These are phyloP conservation scores for Prunus fruticosa DNA, from an alignment of 306 rosid genomes.

Conservation along the genomic window DNA sequence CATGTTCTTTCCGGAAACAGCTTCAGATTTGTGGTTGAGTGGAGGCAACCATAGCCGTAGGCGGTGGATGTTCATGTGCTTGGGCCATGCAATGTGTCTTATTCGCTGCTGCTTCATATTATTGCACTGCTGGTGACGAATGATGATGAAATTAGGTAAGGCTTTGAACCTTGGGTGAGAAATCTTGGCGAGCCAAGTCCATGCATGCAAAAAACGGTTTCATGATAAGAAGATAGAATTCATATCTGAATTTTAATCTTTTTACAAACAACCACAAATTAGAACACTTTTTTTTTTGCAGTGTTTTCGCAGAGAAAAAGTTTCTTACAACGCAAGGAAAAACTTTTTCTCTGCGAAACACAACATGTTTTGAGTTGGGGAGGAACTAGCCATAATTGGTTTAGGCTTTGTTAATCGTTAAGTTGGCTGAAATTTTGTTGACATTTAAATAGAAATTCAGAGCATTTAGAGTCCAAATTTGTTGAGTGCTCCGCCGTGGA, in stretches of 20 bases:
- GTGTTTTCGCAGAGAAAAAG: conserved; percentile 4
- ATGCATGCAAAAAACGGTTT: conserved; percentile 7
- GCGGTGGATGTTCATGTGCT: conserved; percentile 8
- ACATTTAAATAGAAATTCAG: neutral
- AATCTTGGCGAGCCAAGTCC: neutral
- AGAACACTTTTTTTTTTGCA: neutral
- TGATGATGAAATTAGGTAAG: neutral
- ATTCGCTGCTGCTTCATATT: conserved; percentile 15
- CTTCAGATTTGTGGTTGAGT: neutral
- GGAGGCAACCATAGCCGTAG: conserved; percentile 2
- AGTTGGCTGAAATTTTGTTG: neutral
- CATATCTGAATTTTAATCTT: neutral
- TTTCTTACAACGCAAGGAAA: neutral
- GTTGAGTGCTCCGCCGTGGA: conserved; percentile 7
- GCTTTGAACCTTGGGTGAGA: neutral
- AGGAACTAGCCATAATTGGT: neutral
- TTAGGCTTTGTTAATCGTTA: neutral
- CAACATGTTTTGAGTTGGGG: neutral
- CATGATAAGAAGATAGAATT: neutral
- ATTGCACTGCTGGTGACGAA: conserved; percentile 5
- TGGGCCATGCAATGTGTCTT: conserved; percentile 17
- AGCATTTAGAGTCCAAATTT: neutral
- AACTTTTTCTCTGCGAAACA: neutral
- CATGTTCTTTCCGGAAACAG: neutral
- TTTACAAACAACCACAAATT: neutral